Evolutionary conservation across 2,329 filamentous ascomycete genomes (phyloP).

Genomic region (Fusarium albosuccineum): DNA sequence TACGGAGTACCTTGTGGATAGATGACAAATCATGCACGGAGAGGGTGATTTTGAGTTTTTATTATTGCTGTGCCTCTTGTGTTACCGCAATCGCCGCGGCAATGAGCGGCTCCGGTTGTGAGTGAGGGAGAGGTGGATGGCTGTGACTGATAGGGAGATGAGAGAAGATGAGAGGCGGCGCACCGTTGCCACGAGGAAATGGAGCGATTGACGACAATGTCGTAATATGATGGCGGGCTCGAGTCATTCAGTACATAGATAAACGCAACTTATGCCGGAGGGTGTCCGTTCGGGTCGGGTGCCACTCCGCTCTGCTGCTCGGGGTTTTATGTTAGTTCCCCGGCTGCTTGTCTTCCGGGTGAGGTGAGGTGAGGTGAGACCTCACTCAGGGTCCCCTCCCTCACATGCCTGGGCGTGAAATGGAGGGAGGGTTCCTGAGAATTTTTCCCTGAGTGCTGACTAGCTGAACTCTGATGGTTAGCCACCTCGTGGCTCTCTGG

Average conservation of each 20-base stretch:
- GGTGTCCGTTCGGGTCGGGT: constrained; percentile 11
- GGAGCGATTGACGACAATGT: not conserved
- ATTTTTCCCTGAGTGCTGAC: constrained; percentile 25
- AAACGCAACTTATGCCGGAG: not conserved
- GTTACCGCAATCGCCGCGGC: no score
- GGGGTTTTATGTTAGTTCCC: not conserved
- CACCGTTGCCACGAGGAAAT: not conserved
- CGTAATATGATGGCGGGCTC: constrained; percentile 12
- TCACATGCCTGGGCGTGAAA: not conserved
- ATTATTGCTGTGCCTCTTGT: not conserved
- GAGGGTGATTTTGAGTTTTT: constrained; percentile 2
- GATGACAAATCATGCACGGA: constrained; percentile 21
- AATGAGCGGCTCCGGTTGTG: no score
- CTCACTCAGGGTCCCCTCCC: constrained; percentile 30
- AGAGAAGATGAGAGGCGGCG: not conserved
- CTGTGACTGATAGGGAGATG: not conserved
- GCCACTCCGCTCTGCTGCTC: not conserved
- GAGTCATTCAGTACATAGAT: constrained; percentile 14
- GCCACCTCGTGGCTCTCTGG: constrained; percentile 22
- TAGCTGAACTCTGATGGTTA: constrained; percentile 32
- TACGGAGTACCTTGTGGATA: constrained; percentile 1
- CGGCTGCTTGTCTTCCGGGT: constrained; percentile 12
- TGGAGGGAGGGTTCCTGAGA: constrained; percentile 17
- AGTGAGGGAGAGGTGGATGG: no score
- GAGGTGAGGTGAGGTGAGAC: not conserved